Evolutionary conservation across 192 early-diverging fungal species (phyloP).

Genomic region (Rhizophlyctis rosea): DNA sequence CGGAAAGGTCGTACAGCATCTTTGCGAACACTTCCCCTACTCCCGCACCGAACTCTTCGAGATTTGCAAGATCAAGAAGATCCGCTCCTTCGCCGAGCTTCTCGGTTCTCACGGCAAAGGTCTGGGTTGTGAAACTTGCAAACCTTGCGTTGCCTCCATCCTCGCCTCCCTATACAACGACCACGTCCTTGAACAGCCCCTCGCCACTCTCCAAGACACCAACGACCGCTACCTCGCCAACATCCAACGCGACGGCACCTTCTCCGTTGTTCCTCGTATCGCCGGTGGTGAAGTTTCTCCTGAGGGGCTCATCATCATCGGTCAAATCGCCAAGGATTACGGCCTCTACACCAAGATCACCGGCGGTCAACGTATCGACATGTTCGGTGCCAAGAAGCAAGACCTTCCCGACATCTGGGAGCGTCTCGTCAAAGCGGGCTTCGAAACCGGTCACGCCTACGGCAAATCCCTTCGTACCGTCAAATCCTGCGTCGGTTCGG

Average conservation of each 20-base stretch:
- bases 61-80: conserved; percentile 55
- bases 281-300: conserved; percentile 68
- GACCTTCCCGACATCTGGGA: conserved; percentile 68
- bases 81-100: conserved; percentile 51
- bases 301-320: conserved; percentile 60
- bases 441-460: conserved; percentile 69
- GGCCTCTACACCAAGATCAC: conserved; percentile 66
- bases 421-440: conserved; percentile 55
- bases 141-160: conserved; percentile 62
- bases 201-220: conserved; percentile 60
- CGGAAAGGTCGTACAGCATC: conserved; percentile 44
- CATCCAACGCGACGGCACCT: conserved; percentile 67
- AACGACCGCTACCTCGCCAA: conserved; percentile 69
- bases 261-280: conserved; percentile 62
- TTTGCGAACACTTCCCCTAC: conserved; percentile 62
- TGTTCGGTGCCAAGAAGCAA: conserved; percentile 64
- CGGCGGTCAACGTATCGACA: conserved; percentile 66
- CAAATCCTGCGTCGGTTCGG: conserved; percentile 64
- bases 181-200: conserved; percentile 56
- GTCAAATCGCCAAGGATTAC: conserved; percentile 61
- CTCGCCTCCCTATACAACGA: conserved; percentile 63
- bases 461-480: conserved; percentile 68
- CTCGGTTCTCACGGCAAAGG: conserved; percentile 42
- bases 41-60: conserved; percentile 60
- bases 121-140: conserved; percentile 48